Base-by-base conservation (phyloP, 2,329 filamentous ascomycete genomes). In the Chaetomiaceae sp. region DNA sequence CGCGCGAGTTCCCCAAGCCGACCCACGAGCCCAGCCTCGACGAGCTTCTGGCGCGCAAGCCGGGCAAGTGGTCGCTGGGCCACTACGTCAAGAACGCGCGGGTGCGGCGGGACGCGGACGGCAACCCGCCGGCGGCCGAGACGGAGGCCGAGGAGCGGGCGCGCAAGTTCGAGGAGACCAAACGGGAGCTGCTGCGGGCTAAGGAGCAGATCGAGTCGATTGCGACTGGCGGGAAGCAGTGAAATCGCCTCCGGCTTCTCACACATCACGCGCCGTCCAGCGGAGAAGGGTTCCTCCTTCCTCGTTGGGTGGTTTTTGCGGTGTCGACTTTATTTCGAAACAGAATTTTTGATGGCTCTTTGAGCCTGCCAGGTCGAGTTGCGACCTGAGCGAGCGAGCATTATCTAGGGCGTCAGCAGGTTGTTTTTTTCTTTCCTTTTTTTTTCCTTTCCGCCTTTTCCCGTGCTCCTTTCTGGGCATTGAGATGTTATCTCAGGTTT, bases 131-230 rank as follows among this genome's bases (percentile, higher is more conserved):
- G 14, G 9, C 8, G 7, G 30, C 13, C 20, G 36, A 23, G 36
- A 20, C 8, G 4, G 47, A 34, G 38, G 64, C 67, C 41, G 70
- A 71, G 41, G 64, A 66, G 53, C 66, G 69, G 34, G 65, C 66
- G 14, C 65, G 64, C 54, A 71, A 73, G 41, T 69, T 80, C 34
- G 75, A 76, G 48, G 69, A 71, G 32, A 70, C 70, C 25, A 81
- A 81, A 70, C 67, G 63, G 54, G 69, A 76, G 30, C 66, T 81
- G 14, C 69, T 75, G 14, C 68, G 69, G 42, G 68, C 68, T 29
- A 68, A 69, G 49, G 64, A 61, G 47, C 51, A 47, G 44, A 5
- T 61, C n/a, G 41, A 27, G 25, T 5, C 25, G 5, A 5, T 5
- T 27, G 5, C 5, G 5, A 9, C 25, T 27, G 25, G 25, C 9